phyloP scores from a whole-genome alignment of 129 eudicot genomes.

The Lactuca sativa region DNA sequence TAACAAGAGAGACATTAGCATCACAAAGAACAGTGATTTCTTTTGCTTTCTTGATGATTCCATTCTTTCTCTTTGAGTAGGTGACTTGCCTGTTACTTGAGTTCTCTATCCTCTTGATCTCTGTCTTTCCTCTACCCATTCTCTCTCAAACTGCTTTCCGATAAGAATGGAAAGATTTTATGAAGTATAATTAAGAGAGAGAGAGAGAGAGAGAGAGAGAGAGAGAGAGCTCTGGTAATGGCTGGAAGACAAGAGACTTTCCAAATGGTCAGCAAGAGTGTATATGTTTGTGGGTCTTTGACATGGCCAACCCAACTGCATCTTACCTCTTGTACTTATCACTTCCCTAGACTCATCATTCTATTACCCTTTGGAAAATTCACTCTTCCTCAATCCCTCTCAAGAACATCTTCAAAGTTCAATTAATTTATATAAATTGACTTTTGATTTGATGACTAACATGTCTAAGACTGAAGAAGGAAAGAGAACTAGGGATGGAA shows the following conservation, averaged over 20 bases:
- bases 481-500: too few species aligned
- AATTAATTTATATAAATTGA: too few species aligned
- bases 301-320: constrained; percentile 45
- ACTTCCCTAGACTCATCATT: too few species aligned
- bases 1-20: constrained; percentile 77
- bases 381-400: too few species aligned
- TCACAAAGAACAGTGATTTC: constrained; percentile 96
- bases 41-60: constrained; percentile 85
- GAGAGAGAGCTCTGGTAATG: constrained; percentile 41
- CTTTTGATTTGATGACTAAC: too few species aligned
- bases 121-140: constrained; percentile 88
- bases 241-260: constrained; percentile 63
- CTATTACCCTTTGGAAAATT: too few species aligned
- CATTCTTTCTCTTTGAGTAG: constrained; percentile 80
- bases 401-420: too few species aligned
- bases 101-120: constrained; percentile 88
- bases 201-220: neutral
- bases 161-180: constrained; percentile 10
- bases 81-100: constrained; percentile 91
- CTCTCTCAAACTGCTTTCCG: neutral
- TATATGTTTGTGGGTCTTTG: constrained; percentile 44
- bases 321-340: constrained; percentile 31
- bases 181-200: neutral
- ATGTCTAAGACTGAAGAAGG: too few species aligned
- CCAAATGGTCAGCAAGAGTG: constrained; percentile 27